phyloP scores from a whole-genome alignment of 2,329 filamentous ascomycete genomes.

The Ampelomyces quisqualis region DNA sequence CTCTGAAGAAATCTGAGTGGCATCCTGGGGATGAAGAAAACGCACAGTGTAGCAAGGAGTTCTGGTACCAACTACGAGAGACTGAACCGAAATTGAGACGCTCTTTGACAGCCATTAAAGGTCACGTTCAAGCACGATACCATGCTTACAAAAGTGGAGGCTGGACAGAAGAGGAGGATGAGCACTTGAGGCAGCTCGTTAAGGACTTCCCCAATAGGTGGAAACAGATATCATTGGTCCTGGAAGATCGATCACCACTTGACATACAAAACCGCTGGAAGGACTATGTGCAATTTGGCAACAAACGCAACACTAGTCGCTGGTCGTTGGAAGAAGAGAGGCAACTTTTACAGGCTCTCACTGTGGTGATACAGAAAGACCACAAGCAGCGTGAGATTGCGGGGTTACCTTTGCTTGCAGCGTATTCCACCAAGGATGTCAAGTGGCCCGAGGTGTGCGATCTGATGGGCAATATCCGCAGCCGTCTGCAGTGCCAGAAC shows the following conservation, averaged over 20 bases:
- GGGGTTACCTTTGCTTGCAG: conserved; percentile 26
- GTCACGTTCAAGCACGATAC: conserved; percentile 60
- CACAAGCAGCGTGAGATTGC: conserved; percentile 26
- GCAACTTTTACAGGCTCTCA: conserved; percentile 55
- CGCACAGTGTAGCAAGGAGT: conserved; percentile 17
- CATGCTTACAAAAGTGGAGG: conserved; percentile 65
- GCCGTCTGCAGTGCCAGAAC: conserved; percentile 64
- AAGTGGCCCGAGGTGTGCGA: conserved; percentile 67
- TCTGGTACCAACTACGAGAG: conserved; percentile 38
- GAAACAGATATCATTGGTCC: conserved; percentile 58
- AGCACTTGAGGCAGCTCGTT: conserved; percentile 53
- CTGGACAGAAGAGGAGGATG: conserved; percentile 63
- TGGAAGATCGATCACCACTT: conserved; percentile 64
- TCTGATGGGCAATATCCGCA: conserved; percentile 62
- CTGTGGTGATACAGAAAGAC: conserved; percentile 55
- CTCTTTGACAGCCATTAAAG: conserved; percentile 36
- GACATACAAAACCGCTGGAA: conserved; percentile 71
- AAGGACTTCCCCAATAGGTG: conserved; percentile 58
- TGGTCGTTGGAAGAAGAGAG: conserved; percentile 66
- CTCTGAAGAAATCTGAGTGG: conserved; percentile 2
- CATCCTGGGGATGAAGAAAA: conserved; percentile 5
- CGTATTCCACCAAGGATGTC: conserved; percentile 56
- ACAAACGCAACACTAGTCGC: conserved; percentile 52
- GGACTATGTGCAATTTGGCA: conserved; percentile 64
- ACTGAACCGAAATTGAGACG: conserved; percentile 36